Percentiles rank a stretch among this genome's conserved stretches.
phyloP scores from a whole-genome alignment of 2,329 filamentous ascomycete genomes.

The Microsporum canis region DNA sequence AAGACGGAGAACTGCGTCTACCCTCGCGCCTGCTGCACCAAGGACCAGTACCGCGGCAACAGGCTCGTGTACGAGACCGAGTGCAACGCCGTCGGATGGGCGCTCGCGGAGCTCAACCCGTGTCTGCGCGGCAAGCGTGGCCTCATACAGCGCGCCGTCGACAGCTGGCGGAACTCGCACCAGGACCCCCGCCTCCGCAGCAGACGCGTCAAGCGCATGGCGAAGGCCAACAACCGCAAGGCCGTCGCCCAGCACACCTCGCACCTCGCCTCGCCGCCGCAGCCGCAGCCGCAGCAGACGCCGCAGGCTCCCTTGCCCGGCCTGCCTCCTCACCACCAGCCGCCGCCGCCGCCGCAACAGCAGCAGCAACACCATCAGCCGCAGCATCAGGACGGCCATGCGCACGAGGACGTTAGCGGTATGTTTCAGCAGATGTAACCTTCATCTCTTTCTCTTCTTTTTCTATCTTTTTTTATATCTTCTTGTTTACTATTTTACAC shows the following conservation, averaged over 20 bases:
- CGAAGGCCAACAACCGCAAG: conserved; percentile 86
- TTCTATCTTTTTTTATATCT: conserved; percentile 13
- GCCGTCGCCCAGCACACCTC: conserved; percentile 49
- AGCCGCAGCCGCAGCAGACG: neutral
- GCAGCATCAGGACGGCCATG: conserved; percentile 65
- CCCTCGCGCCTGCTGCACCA: conserved; percentile 83
- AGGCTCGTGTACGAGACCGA: conserved; percentile 93
- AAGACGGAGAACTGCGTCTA: conserved; percentile 98
- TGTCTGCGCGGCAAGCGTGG: conserved; percentile 86
- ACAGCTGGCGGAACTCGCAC: conserved; percentile 99
- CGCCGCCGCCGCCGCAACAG: too few species aligned
- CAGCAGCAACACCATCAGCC: conserved; percentile 42
- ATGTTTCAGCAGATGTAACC: conserved; percentile 91
- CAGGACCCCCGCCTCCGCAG: conserved; percentile 86
- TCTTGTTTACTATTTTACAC: conserved; percentile 9
- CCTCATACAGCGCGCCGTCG: conserved; percentile 89
- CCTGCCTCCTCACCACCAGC: conserved; percentile 42
- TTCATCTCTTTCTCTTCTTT: conserved; percentile 21
- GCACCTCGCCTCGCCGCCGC: conserved; percentile 55
- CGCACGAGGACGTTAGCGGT: conserved; percentile 73
- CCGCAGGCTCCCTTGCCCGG: conserved; percentile 16
- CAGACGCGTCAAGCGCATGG: conserved; percentile 83
- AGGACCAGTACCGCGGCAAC: conserved; percentile 94
- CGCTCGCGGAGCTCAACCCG: conserved; percentile 82
- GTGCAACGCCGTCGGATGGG: conserved; percentile 99